Conservation (phyloP, 176 grass and related monocot species). For the Carex scoparia region DNA sequence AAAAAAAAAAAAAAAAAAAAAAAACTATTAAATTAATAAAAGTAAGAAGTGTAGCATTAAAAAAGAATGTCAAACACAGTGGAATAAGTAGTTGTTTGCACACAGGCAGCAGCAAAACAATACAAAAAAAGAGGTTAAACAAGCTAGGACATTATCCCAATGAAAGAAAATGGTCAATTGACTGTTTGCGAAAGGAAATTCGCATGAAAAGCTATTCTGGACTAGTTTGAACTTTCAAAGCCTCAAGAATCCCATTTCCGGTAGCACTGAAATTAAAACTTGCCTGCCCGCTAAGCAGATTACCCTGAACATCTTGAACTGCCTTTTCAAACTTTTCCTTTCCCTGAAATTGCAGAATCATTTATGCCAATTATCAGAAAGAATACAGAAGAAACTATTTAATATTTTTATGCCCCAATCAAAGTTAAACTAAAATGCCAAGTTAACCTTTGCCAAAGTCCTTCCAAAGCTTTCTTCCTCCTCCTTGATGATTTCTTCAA, state of each 20-base stretch:
- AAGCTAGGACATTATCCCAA: not conserved
- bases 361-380: constrained; percentile 7
- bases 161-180: not conserved
- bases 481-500: constrained; percentile 76
- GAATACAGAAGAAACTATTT: constrained; percentile 11
- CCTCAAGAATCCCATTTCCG: not conserved
- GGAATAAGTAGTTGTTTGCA: not conserved
- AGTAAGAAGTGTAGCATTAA: not conserved
- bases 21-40: not conserved
- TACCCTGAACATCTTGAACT: constrained; percentile 74
- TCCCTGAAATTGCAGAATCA: constrained; percentile 45
- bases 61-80: not conserved
- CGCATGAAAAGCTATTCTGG: not conserved
- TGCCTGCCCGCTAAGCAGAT: constrained; percentile 72
- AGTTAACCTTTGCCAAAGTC: constrained; percentile 79
- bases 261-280: constrained; percentile 23
- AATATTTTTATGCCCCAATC: not conserved
- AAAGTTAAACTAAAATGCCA: constrained; percentile 9
- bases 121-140: not conserved
- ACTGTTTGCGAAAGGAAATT: not conserved
- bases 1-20: too few species aligned
- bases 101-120: not conserved
- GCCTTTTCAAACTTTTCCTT: constrained; percentile 94
- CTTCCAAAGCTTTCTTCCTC: constrained; percentile 98
- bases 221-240: not conserved